These are phyloP conservation scores for Silene coronaria DNA, from an alignment of 179 eudicot species.

Conservation along the genomic window DNA sequence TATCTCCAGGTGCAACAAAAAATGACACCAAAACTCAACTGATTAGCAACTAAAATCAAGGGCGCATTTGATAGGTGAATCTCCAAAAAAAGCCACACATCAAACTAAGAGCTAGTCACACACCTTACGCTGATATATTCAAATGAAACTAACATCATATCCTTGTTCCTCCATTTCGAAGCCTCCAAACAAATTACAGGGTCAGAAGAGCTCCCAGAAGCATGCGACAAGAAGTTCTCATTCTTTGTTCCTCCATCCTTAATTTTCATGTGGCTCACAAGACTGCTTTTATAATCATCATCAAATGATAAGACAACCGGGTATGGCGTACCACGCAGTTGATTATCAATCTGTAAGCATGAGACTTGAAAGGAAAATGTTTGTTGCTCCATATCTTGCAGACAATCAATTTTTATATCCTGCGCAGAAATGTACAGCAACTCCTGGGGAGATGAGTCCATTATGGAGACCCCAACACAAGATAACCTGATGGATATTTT, in stretches of 20 bases:
- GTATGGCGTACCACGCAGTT: slow-evolving; percentile 64
- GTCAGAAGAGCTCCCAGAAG: slow-evolving; percentile 43
- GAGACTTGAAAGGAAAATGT: slow-evolving; percentile 55
- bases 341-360: slow-evolving; percentile 88
- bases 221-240: slow-evolving; percentile 36
- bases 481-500: slow-evolving; percentile 57
- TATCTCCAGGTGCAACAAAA: slow-evolving; percentile 35
- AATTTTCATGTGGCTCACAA: slow-evolving; percentile 35
- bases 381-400: slow-evolving; percentile 71
- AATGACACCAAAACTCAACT: slow-evolving; percentile 45
- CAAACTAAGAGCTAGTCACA: slow-evolving; percentile 18
- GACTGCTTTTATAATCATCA: slow-evolving; percentile 41
- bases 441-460: slow-evolving; percentile 84
- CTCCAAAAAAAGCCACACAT: neutral
- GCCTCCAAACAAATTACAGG: slow-evolving; percentile 59
- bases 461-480: slow-evolving; percentile 77
- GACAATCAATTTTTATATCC: slow-evolving; percentile 50
- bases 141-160: slow-evolving; percentile 61
- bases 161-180: slow-evolving; percentile 81
- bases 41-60: slow-evolving; percentile 68
- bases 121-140: slow-evolving; percentile 73
- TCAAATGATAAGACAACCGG: slow-evolving; percentile 82
- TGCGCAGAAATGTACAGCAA: slow-evolving; percentile 71
- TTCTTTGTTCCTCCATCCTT: slow-evolving; percentile 43
- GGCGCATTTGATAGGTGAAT: slow-evolving; percentile 28